phyloP scores from a whole-genome alignment of 2,329 filamentous ascomycete genomes.

The Apiospora phragmitis region DNA sequence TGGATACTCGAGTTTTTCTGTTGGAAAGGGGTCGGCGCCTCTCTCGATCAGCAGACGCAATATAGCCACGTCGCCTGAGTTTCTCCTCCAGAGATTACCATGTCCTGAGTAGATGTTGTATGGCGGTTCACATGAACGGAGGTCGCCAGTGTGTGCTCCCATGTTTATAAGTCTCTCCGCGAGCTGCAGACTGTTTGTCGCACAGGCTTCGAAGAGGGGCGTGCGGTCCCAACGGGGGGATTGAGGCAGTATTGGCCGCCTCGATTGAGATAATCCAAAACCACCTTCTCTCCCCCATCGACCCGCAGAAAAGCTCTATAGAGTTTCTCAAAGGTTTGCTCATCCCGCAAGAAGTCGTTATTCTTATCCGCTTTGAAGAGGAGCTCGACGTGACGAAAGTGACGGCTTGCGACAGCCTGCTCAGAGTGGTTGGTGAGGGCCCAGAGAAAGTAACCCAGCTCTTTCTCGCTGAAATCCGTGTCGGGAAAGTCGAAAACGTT shows the following conservation, averaged over 20 bases:
- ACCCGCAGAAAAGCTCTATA: neutral
- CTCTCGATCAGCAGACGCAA: neutral
- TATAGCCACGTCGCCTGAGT: neutral
- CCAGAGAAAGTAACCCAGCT: neutral
- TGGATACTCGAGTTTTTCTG: neutral
- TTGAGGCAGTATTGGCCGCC: neutral
- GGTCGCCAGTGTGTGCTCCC: neutral
- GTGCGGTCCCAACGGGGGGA: neutral
- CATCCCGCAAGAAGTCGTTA: neutral
- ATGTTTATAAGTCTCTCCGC: neutral
- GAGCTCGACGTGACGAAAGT: neutral
- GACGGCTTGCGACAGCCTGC: neutral
- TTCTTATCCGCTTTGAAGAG: neutral
- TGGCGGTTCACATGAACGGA: neutral
- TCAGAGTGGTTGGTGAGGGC: neutral
- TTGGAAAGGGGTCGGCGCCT: neutral
- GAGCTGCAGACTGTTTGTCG: neutral
- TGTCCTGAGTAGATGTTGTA: neutral
- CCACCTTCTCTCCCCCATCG: neutral
- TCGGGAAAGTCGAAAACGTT: neutral
- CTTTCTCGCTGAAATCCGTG: neutral
- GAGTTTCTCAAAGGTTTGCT: neutral
- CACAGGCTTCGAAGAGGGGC: neutral
- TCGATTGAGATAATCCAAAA: neutral
- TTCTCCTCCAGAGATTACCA: neutral